A percentile compares a stretch with the other conserved stretches of the same genome.
phyloP scores from a whole-genome alignment of 371 early-diverging fungal genomes.

The Funneliformis caledonium region DNA sequence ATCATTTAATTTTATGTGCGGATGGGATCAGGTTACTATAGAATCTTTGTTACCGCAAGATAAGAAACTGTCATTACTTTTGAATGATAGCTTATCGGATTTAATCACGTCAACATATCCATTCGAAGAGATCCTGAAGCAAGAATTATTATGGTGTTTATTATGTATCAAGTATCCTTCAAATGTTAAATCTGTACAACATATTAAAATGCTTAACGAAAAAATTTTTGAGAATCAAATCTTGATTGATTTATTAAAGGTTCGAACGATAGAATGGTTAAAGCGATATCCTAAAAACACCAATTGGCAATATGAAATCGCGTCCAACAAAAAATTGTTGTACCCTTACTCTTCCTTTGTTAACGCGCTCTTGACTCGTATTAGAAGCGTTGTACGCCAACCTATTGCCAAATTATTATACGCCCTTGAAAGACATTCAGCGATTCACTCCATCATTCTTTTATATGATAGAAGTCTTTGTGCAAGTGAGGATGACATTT shows the following conservation, averaged over 20 bases:
- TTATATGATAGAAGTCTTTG: neutral
- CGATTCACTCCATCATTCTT: neutral
- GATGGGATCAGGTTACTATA: constrained; percentile 41
- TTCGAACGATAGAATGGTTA: constrained; percentile 13
- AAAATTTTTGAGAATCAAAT: constrained; percentile 14
- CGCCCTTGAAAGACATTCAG: constrained; percentile 29
- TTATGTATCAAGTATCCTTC: constrained; percentile 40
- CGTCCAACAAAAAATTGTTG: constrained; percentile 37
- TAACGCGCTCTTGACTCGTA: constrained; percentile 25
- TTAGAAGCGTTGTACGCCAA: constrained; percentile 24
- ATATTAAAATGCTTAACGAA: constrained; percentile 30
- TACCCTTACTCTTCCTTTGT: constrained; percentile 38
- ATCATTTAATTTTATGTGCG: constrained; percentile 42
- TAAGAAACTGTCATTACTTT: constrained; percentile 14
- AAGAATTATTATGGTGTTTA: constrained; percentile 41
- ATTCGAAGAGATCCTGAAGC: constrained; percentile 37
- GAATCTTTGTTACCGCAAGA: constrained; percentile 36
- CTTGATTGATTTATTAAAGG: constrained; percentile 17
- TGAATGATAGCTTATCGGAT: constrained; percentile 31
- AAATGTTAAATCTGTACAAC: neutral
- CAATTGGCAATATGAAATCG: constrained; percentile 37
- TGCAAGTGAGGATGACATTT: neutral
- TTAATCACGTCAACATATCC: constrained; percentile 33
- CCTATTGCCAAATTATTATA: constrained; percentile 40
- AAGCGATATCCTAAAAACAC: neutral